Conservation (phyloP, 495 filamentous ascomycete species). For the Podospora australis region DNA sequence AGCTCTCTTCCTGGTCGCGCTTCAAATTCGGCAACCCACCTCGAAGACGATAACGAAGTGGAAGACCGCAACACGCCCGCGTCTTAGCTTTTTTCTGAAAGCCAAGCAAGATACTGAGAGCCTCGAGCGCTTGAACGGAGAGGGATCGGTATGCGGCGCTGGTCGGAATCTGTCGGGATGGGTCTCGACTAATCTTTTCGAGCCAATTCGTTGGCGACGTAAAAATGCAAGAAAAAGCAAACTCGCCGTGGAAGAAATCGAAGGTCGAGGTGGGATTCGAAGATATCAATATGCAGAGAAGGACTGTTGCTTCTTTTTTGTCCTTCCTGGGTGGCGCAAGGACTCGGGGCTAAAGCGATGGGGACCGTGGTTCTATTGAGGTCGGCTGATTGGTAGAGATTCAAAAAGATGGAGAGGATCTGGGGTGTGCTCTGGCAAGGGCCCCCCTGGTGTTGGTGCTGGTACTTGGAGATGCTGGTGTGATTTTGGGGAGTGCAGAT, state of each 20-base stretch:
- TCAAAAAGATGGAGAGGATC: slow-evolving; percentile 6
- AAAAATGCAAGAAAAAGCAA: too few relatives aligned
- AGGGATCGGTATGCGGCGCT: too few relatives aligned
- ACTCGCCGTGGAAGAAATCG: slow-evolving; percentile 1
- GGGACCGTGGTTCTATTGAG: slow-evolving; percentile 14
- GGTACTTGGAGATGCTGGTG: background rate
- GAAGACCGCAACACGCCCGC: too few relatives aligned
- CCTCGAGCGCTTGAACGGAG: too few relatives aligned
- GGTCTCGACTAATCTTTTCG: too few relatives aligned
- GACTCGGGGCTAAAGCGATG: slow-evolving; percentile 19
- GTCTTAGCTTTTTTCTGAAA: too few relatives aligned
- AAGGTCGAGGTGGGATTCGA: background rate
- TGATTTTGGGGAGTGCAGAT: background rate
- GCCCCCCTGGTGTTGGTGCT: background rate
- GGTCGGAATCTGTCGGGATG: too few relatives aligned
- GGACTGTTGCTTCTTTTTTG: slow-evolving; percentile 16
- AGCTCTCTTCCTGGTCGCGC: too few relatives aligned
- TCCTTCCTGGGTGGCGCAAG: slow-evolving; percentile 26
- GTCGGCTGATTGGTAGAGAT: slow-evolving; percentile 20
- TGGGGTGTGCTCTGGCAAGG: slow-evolving; percentile 4
- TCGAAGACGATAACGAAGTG: too few relatives aligned
- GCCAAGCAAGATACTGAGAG: too few relatives aligned
- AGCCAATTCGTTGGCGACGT: background rate
- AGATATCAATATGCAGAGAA: background rate
- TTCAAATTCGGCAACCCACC: too few relatives aligned